These are phyloP conservation scores for Ceratorhiza oryzae-sativae DNA, from an alignment of 1,284 basidiomycete genomes.

Conservation along the genomic window DNA sequence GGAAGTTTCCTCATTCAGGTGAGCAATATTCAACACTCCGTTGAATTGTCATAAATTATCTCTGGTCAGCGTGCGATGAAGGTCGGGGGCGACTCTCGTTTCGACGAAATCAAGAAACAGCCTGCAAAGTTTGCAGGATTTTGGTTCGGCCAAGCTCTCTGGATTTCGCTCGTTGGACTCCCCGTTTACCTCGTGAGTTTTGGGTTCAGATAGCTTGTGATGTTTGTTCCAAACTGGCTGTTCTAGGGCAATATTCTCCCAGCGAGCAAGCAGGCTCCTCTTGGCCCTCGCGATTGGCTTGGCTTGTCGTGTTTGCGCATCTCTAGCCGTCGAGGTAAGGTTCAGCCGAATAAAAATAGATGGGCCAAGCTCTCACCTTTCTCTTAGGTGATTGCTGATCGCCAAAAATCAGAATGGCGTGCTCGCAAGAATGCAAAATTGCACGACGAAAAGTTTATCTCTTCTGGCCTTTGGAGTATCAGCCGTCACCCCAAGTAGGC, in stretches of 20 bases:
- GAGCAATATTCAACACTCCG: not conserved
- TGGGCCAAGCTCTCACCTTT: conserved; percentile 51
- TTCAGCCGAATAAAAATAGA: not conserved
- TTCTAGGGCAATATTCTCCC: conserved; percentile 67
- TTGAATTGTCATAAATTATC: not conserved
- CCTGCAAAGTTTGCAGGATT: conserved; percentile 33
- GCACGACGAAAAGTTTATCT: conserved; percentile 79
- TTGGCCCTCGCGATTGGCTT: conserved; percentile 65
- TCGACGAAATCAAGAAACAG: conserved; percentile 41
- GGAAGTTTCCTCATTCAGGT: conserved; percentile 39
- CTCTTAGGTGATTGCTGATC: conserved; percentile 71
- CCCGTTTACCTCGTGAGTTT: conserved; percentile 29
- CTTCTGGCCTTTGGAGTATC: conserved; percentile 71
- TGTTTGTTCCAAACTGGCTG: conserved; percentile 16
- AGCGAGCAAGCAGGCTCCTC: conserved; percentile 60
- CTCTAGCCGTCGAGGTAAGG: conserved; percentile 45
- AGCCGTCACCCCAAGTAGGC: conserved; percentile 79
- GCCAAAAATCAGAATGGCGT: conserved; percentile 75
- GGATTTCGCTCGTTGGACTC: conserved; percentile 39
- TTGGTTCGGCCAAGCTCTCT: conserved; percentile 41
- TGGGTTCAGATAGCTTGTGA: not conserved
- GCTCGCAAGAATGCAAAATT: conserved; percentile 67
- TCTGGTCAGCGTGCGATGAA: conserved; percentile 34
- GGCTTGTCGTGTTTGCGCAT: conserved; percentile 65
- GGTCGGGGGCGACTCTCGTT: conserved; percentile 39